Conservation (phyloP, 805 yeast genomes). For the Yarrowia keelungensis region DNA sequence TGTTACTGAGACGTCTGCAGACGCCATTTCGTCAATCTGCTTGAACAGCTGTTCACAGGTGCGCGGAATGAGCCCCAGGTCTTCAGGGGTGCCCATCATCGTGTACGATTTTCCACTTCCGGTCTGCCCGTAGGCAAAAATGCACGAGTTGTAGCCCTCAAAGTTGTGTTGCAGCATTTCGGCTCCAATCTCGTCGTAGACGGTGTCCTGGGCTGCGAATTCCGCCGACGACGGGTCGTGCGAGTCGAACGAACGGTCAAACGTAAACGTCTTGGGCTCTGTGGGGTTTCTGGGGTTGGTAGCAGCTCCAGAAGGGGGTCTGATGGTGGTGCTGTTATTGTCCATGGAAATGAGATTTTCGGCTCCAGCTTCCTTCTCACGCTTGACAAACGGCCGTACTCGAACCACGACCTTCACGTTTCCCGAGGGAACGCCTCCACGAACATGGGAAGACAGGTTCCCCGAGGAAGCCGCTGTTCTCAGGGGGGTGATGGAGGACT, state of each 20-base stretch:
- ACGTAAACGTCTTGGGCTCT: constrained; percentile 54
- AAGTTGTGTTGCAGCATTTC: constrained; percentile 67
- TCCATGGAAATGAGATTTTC: constrained; percentile 42
- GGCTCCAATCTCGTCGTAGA: constrained; percentile 63
- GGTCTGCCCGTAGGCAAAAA: constrained; percentile 83
- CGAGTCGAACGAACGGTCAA: constrained; percentile 64
- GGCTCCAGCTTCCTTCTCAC: constrained; percentile 43
- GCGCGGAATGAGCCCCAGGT: constrained; percentile 71
- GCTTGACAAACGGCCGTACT: constrained; percentile 50
- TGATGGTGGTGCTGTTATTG: constrained; percentile 42
- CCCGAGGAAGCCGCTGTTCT: constrained; percentile 8
- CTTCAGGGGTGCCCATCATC: constrained; percentile 65
- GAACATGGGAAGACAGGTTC: not conserved
- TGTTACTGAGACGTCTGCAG: constrained; percentile 52
- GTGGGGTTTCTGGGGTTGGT: constrained; percentile 44
- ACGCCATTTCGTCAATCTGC: constrained; percentile 52
- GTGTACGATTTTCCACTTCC: constrained; percentile 86
- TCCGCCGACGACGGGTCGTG: constrained; percentile 49
- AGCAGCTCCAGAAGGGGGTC: constrained; percentile 41
- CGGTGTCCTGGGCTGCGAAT: constrained; percentile 57
- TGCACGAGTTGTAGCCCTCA: constrained; percentile 75
- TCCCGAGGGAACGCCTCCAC: not conserved
- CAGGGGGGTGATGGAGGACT: not conserved
- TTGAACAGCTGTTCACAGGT: constrained; percentile 62
- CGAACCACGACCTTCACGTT: constrained; percentile 54